Conservation (phyloP, 495 filamentous ascomycete genomes). For the Neurospora sp. region DNA sequence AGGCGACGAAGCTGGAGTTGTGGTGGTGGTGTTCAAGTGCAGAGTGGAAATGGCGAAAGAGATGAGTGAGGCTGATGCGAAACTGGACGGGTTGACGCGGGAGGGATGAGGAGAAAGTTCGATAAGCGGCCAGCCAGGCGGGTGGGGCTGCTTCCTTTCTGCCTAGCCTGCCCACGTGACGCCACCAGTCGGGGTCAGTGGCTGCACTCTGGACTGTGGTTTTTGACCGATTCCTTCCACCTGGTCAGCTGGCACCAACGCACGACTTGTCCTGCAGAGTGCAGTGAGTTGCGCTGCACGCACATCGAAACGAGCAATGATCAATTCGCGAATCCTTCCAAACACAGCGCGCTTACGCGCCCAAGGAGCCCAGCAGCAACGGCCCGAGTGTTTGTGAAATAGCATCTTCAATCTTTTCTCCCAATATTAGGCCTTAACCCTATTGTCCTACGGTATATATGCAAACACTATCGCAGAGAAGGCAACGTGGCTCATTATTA, state of each 20-base stretch:
- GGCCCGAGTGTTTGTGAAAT: neutral
- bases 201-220: neutral
- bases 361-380: neutral
- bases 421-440: neutral
- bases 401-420: neutral
- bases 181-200: neutral
- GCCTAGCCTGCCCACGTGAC: conserved; percentile 21
- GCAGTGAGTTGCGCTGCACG: neutral
- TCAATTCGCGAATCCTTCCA: neutral
- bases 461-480: neutral
- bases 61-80: conserved; percentile 19
- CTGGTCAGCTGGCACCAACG: neutral
- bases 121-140: conserved; percentile 3
- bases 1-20: neutral
- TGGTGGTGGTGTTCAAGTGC: conserved; percentile 6
- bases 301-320: neutral
- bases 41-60: neutral
- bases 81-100: conserved; percentile 18
- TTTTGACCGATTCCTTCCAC: neutral
- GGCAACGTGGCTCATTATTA: neutral
- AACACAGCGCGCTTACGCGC: neutral
- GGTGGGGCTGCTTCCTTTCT: conserved; percentile 12
- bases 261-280: neutral
- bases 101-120: conserved; percentile 27
- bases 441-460: neutral